Base-by-base conservation (phyloP, 2,329 filamentous ascomycete species). In the Venturia nashicola region DNA sequence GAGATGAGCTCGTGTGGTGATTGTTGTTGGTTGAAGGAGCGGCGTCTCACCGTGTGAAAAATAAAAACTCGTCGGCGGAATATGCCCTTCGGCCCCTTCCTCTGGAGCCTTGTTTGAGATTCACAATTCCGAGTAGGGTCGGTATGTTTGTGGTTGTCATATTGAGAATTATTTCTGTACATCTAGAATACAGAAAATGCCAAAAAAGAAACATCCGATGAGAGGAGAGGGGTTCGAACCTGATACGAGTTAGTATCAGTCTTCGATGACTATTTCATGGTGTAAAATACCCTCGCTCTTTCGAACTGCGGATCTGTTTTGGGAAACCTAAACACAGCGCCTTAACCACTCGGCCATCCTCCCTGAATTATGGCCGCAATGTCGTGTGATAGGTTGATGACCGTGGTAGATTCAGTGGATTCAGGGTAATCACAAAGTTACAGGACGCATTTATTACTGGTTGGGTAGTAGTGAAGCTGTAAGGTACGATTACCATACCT, bases 311-410 rank as follows among this genome's bases (percentile, higher is more conserved):
- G 62, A 64, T 61, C 23, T 61, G 62, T 34, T 36, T 42, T 2
- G 46, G 34, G 7, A n/a, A 64, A 54, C 62, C 62, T 64, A 64
- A 64, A 64, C 62, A 64, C 62, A 64, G 62, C 62, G 62, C 62
- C 62, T 64, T 64, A 64, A 64, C 62, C 62, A 64, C 62, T 64
- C 62, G 62, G 62, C 62, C 62, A 63, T 63, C 61, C 61, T 63
- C 61, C 61, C 61, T 51, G 44, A 23, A 43, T 8, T 27, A 27
- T 27, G 27, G 27, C 27, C 4, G 27, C 27, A 4, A 4, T 4
- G 27, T 27, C 27, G 27, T 27, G 27, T 4, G 4, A 4, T 27
- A 27, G 27, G 27, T 2, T 2, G 2, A 43, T 43, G 42, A 16
- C 14, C 42, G 11, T 43, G 42, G 14, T 16, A 11, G 16, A 4